These are phyloP conservation scores for Backusella circina DNA, from an alignment of 192 early-diverging fungal species.

Conservation along the genomic window DNA sequence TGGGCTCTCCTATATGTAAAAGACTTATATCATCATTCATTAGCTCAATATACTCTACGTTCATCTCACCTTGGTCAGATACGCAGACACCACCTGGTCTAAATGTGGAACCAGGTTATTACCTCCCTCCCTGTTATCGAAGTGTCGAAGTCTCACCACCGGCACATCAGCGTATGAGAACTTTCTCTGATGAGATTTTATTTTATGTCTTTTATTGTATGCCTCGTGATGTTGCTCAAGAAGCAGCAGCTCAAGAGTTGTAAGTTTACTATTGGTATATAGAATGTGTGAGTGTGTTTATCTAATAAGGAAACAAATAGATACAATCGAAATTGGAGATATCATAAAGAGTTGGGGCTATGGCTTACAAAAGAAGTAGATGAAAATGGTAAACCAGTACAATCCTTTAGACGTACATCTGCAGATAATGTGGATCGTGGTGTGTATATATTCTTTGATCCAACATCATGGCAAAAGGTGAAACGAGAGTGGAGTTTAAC, in stretches of 20 bases:
- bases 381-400: constrained; percentile 43
- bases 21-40: too few relatives aligned
- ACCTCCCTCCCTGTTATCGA: neutral
- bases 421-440: constrained; percentile 69
- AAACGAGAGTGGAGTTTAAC: constrained; percentile 85
- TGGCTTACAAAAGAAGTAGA: constrained; percentile 44
- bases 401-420: constrained; percentile 45
- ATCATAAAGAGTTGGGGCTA: neutral
- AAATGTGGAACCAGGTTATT: constrained; percentile 38
- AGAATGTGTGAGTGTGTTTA: too few relatives aligned
- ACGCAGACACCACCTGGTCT: constrained; percentile 54
- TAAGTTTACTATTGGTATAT: neutral
- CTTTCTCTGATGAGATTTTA: neutral
- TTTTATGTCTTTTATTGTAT: constrained; percentile 9
- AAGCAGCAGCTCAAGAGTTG: neutral
- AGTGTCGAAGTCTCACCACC: neutral
- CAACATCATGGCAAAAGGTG: constrained; percentile 80
- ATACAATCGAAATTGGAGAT: constrained; percentile 12
- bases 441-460: constrained; percentile 91
- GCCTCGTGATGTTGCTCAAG: neutral
- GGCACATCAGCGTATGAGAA: neutral
- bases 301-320: too few relatives aligned
- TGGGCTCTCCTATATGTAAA: too few relatives aligned
- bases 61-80: constrained; percentile 90
- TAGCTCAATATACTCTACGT: constrained; percentile 73